Percentiles rank a stretch among this genome's conserved stretches.
These are phyloP conservation scores for Taphrina sp. DNA, from an alignment of 1,139 yeast species.

Conservation along the genomic window DNA sequence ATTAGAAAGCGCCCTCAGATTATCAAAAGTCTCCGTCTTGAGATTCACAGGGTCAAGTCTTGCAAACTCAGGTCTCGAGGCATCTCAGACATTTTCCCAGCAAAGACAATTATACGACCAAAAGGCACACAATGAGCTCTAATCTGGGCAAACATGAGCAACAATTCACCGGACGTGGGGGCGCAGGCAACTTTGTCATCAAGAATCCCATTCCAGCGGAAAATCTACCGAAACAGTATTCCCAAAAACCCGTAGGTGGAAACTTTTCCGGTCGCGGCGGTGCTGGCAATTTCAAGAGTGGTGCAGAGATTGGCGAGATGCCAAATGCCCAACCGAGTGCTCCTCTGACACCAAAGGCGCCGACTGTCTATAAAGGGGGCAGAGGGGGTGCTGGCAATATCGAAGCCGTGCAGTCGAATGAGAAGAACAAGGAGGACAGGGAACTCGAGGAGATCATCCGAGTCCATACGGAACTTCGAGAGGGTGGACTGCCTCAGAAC, in stretches of 20 bases:
- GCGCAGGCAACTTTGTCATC: conserved; percentile 30
- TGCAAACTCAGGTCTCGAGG: too few relatives aligned
- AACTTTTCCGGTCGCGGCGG: conserved; percentile 30
- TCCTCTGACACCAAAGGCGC: conserved; percentile 4
- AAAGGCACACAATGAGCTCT: background rate
- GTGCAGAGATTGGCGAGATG: conserved; percentile 7
- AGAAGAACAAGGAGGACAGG: conserved; percentile 22
- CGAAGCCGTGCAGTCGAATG: conserved; percentile 30
- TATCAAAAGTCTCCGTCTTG: too few relatives aligned
- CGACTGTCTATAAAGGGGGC: conserved; percentile 22
- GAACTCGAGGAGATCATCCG: conserved; percentile 28
- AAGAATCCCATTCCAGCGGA: conserved; percentile 28
- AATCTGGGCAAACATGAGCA: conserved; percentile 25
- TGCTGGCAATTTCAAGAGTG: conserved; percentile 19
- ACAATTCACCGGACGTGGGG: conserved; percentile 31
- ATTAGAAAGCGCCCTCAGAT: too few relatives aligned
- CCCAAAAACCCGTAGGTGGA: conserved; percentile 21
- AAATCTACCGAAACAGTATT: conserved; percentile 17
- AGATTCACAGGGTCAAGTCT: too few relatives aligned
- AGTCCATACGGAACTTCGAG: conserved; percentile 19
- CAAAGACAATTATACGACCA: too few relatives aligned
- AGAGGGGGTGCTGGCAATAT: conserved; percentile 31
- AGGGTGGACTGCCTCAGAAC: conserved; percentile 12
- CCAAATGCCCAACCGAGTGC: background rate
- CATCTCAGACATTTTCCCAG: too few relatives aligned